Evolutionary conservation across 257 asterid species (phyloP).

Genomic region (Solanum sparsipilum): DNA sequence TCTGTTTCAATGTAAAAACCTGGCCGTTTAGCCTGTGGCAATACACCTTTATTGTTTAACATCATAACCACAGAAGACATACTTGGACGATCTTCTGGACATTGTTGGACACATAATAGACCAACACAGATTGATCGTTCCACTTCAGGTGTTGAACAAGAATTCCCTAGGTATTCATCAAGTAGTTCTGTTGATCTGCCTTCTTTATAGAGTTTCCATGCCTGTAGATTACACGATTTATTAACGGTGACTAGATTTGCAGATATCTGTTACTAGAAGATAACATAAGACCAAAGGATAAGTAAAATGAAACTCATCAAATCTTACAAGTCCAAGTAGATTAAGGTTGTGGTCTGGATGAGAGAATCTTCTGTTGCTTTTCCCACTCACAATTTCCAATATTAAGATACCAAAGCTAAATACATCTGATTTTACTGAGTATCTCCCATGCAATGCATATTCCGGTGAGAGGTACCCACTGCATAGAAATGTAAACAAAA

Average conservation of each 20-base stretch:
- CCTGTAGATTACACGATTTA: conserved; percentile 4
- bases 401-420: conserved; percentile 22
- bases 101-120: conserved; percentile 23
- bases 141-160: neutral
- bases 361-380: conserved; percentile 11
- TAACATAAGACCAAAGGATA: neutral
- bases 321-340: conserved; percentile 17
- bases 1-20: conserved; percentile 19
- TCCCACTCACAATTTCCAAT: conserved; percentile 20
- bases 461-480: conserved; percentile 24
- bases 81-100: conserved; percentile 25
- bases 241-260: neutral
- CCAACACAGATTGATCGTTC: conserved; percentile 24
- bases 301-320: neutral
- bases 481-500: neutral
- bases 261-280: neutral
- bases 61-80: conserved; percentile 23
- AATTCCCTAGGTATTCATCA: conserved; percentile 1
- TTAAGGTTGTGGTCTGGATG: conserved; percentile 15
- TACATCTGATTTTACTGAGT: conserved; percentile 24
- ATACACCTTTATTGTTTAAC: conserved; percentile 13
- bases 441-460: conserved; percentile 13
- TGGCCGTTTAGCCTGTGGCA: conserved; percentile 20
- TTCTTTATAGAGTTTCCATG: conserved; percentile 20
- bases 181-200: conserved; percentile 9